phyloP scores from a whole-genome alignment of 1,284 basidiomycete species.

The Taiwanofungus camphoratus region DNA sequence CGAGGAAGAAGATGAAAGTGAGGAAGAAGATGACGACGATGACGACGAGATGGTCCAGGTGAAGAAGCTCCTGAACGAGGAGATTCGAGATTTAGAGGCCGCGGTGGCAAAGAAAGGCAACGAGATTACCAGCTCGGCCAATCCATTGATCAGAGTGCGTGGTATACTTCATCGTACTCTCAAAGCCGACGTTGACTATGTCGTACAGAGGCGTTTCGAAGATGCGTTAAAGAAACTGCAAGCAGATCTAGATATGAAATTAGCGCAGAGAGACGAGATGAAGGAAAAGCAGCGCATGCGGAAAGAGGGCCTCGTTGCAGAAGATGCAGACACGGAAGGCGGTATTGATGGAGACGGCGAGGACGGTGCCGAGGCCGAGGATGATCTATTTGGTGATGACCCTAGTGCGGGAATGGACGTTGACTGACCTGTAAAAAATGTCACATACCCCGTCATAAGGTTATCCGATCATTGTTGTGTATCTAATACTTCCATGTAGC shows the following conservation, averaged over 20 bases:
- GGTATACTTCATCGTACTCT: conserved; percentile 4
- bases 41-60: conserved; percentile 63
- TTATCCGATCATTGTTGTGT: too few species aligned
- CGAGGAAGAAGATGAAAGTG: conserved; percentile 63
- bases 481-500: too few species aligned
- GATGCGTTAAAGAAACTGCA: conserved; percentile 86
- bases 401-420: conserved; percentile 37
- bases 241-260: conserved; percentile 82
- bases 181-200: background rate
- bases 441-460: too few species aligned
- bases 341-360: conserved; percentile 36
- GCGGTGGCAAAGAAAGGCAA: conserved; percentile 83
- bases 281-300: conserved; percentile 62
- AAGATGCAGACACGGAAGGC: conserved; percentile 39
- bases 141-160: conserved; percentile 80
- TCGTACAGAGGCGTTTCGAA: conserved; percentile 81
- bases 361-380: conserved; percentile 34
- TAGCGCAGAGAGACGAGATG: conserved; percentile 73
- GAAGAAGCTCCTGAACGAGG: conserved; percentile 79
- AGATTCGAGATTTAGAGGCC: conserved; percentile 85
- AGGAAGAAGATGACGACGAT: conserved; percentile 63
- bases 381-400: conserved; percentile 57
- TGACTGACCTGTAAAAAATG: conserved; percentile 30
- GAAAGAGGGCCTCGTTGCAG: conserved; percentile 54
- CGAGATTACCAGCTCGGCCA: conserved; percentile 83